phyloP scores from a whole-genome alignment of 1,284 basidiomycete species.

The Anthracocystis walkeri region DNA sequence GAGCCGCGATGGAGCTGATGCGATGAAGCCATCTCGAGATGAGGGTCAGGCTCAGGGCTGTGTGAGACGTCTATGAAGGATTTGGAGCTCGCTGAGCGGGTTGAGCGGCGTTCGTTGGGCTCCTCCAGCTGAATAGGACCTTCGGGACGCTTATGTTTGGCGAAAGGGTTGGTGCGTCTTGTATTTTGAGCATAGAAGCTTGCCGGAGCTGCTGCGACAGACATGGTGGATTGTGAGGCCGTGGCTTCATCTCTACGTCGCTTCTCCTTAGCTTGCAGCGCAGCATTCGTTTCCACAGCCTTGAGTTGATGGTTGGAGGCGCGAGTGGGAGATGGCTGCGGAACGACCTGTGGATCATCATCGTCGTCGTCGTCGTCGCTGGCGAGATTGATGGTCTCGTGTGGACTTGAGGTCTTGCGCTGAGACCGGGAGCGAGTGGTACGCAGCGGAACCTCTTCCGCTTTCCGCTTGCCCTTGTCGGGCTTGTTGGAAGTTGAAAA shows the following conservation, averaged over 20 bases:
- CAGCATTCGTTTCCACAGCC: background rate
- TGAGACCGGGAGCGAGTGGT: background rate
- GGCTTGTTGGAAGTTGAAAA: background rate
- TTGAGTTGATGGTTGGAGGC: background rate
- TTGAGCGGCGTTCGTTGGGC: background rate
- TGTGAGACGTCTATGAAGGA: background rate
- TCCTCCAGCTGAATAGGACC: background rate
- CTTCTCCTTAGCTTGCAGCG: background rate
- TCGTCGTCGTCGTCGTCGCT: constrained; percentile 1
- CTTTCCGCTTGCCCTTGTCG: constrained; percentile 3
- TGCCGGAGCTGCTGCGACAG: background rate
- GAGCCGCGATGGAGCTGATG: background rate
- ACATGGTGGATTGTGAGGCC: background rate
- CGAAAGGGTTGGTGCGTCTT: background rate
- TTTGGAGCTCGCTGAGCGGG: background rate
- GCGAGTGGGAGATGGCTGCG: background rate
- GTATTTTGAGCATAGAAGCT: background rate
- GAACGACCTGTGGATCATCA: background rate
- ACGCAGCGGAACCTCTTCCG: background rate
- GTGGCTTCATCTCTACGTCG: background rate
- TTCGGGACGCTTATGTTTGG: background rate
- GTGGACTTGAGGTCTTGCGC: background rate
- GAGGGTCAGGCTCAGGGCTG: constrained; percentile 1
- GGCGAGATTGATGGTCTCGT: background rate
- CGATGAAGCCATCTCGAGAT: background rate